phyloP scores from a whole-genome alignment of 257 asterid genomes.

The Dorcoceras hygrometricum region DNA sequence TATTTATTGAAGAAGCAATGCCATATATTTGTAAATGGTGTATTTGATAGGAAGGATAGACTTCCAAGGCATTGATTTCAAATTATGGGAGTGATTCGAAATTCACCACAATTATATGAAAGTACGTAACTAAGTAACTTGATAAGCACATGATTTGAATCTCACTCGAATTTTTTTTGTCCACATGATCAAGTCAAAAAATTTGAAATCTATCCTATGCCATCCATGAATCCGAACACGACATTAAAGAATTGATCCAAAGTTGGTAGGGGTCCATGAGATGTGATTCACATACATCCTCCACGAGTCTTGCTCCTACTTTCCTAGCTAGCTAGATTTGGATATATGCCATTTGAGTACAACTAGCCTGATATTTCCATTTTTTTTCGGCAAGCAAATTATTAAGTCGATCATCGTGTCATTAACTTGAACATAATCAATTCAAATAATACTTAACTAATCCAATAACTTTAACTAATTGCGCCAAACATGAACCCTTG shows the following conservation, averaged over 20 bases:
- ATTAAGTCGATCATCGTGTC: not conserved
- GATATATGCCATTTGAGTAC: constrained; percentile 1
- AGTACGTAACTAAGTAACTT: too few species aligned
- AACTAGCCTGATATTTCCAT: not conserved
- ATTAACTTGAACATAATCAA: not conserved
- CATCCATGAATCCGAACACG: too few species aligned
- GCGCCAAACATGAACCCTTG: constrained; percentile 6
- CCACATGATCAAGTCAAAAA: too few species aligned
- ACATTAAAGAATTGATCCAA: constrained; percentile 25
- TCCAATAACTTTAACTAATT: constrained; percentile 11
- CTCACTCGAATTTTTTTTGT: too few species aligned
- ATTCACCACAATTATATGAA: too few species aligned
- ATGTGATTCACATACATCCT: constrained; percentile 39
- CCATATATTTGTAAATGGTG: too few species aligned
- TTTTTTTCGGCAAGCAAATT: not conserved
- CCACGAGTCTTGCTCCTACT: constrained; percentile 36
- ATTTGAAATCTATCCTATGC: too few species aligned
- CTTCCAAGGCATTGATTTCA: too few species aligned
- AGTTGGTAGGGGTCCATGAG: constrained; percentile 43
- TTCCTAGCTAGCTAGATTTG: constrained; percentile 1
- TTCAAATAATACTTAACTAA: not conserved
- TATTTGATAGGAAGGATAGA: too few species aligned
- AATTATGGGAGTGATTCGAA: too few species aligned
- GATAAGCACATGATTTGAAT: too few species aligned
- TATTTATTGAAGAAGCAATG: not conserved